Percentiles rank a stretch among this genome's conserved stretches.
Conservation (phyloP, 1,139 yeast species). For the Candida neerlandica region DNA sequence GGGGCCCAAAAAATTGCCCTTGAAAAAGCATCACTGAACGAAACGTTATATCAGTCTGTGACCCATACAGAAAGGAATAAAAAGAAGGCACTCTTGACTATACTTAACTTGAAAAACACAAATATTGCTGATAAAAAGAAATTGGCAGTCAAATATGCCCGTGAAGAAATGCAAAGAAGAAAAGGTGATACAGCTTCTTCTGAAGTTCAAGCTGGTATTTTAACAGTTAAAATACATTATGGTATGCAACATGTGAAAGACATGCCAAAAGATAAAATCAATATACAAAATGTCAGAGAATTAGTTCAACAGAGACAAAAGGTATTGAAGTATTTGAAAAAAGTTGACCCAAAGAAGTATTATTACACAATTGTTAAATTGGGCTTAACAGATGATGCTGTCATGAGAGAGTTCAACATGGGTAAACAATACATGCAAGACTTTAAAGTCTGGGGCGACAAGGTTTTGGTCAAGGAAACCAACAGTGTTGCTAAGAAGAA, state of each 20-base stretch:
- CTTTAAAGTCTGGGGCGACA: constrained; percentile 78
- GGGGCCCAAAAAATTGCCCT: constrained; percentile 65
- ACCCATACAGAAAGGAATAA: constrained; percentile 56
- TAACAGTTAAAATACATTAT: constrained; percentile 79
- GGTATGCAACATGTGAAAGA: constrained; percentile 75
- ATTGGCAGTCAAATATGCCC: constrained; percentile 65
- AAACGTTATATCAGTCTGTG: constrained; percentile 49
- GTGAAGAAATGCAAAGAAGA: constrained; percentile 74
- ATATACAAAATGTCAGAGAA: constrained; percentile 72
- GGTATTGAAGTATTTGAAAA: constrained; percentile 77
- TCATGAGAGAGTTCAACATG: constrained; percentile 80
- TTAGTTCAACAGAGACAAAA: constrained; percentile 88
- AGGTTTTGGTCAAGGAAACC: constrained; percentile 46
- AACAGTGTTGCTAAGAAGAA: constrained; percentile 34
- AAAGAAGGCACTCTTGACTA: constrained; percentile 70
- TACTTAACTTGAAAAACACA: constrained; percentile 74
- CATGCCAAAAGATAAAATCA: constrained; percentile 71
- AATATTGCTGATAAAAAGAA: constrained; percentile 58
- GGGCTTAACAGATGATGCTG: constrained; percentile 81
- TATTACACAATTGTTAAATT: constrained; percentile 84
- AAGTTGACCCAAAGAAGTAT: constrained; percentile 76
- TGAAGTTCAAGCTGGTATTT: constrained; percentile 92
- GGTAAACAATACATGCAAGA: constrained; percentile 84
- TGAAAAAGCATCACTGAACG: constrained; percentile 23
- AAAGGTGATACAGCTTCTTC: constrained; percentile 95